A percentile compares a stretch with the other conserved stretches of the same genome.
These are phyloP conservation scores for Hypoxylon cercidicola DNA, from an alignment of 495 filamentous ascomycete species.

Conservation along the genomic window DNA sequence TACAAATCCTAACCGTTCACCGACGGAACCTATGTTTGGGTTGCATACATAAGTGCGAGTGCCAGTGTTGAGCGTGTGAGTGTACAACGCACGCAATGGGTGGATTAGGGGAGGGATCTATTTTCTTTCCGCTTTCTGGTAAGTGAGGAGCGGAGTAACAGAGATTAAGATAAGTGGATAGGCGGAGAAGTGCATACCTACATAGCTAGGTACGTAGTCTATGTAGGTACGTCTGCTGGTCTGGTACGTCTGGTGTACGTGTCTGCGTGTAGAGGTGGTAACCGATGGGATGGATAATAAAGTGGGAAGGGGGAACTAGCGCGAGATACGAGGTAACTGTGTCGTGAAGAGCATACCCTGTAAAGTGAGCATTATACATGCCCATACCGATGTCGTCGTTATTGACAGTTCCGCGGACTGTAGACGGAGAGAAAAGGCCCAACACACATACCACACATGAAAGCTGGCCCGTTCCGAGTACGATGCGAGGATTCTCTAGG, in stretches of 20 bases:
- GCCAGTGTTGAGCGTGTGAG: background rate
- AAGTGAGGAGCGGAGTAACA: slow-evolving; percentile 2
- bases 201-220: background rate
- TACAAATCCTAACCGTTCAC: slow-evolving; percentile 26
- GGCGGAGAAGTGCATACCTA: slow-evolving; percentile 6
- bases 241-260: background rate
- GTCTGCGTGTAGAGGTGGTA: slow-evolving; percentile 32
- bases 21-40: slow-evolving; percentile 25
- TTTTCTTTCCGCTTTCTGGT: slow-evolving; percentile 15
- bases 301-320: slow-evolving; percentile 21
- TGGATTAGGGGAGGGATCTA: slow-evolving; percentile 19
- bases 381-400: too few species aligned
- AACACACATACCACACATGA: background rate
- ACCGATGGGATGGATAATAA: slow-evolving; percentile 45
- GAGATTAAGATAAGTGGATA: background rate
- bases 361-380: too few species aligned
- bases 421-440: too few species aligned
- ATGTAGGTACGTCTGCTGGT: slow-evolving; percentile 11
- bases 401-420: too few species aligned
- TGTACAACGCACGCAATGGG: slow-evolving; percentile 36
- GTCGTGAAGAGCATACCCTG: background rate
- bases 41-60: slow-evolving; percentile 23
- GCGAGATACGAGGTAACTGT: slow-evolving; percentile 8
- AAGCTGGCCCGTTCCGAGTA: background rate
- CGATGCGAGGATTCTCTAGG: background rate